Base-by-base conservation (phyloP, 495 filamentous ascomycete genomes). In the Choiromyces venosus region DNA sequence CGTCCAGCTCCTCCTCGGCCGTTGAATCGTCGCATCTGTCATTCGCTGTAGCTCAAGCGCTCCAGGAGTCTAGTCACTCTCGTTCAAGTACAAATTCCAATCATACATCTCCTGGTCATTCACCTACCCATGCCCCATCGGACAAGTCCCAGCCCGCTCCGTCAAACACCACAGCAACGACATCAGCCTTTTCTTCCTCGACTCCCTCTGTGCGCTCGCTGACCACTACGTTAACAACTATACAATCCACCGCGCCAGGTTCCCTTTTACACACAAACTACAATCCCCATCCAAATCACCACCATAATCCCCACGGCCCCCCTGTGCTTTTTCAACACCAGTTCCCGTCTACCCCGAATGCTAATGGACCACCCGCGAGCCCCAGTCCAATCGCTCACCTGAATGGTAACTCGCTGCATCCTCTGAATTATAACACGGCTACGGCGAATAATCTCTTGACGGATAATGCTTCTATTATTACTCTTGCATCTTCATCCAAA, bases 391-490 rank as follows among this genome's bases (percentile, higher is more conserved):
- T 65, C 14, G 37, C 69, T 66, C 66, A n/a, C 46, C 40, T 65
- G 29, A 65, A 66, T 25, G 39, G 68, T 35, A 35, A 36, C 61
- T 67, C 73, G 8, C 87, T 87, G 35, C 87, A 94, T 77, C 92
- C 92, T 0, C 87, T 90, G 39, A 97, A 94, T 6, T 99, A 99
- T 83, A 90, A 84, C 73, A 89, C 89, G 5, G 95, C 94, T 0
- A 97, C 93, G 0, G 95, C 95, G 64, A 96, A 97, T 83, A 93
- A 93, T 81, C 86, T 95, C 19, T 84, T 97, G 36, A 96, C 92
- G 10, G 95, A 99, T 80, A 94, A 99, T 81, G 95, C 95, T 0
- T 97, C 93, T 25, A 94, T 98, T 72, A 87, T 99, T 37, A 99
- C 95, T 0, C 87, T 99, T n/a, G 95, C 95, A 1, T 97, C 93